Conservation (phyloP, 441 rosid genomes). For the Aleurites moluccanus region DNA sequence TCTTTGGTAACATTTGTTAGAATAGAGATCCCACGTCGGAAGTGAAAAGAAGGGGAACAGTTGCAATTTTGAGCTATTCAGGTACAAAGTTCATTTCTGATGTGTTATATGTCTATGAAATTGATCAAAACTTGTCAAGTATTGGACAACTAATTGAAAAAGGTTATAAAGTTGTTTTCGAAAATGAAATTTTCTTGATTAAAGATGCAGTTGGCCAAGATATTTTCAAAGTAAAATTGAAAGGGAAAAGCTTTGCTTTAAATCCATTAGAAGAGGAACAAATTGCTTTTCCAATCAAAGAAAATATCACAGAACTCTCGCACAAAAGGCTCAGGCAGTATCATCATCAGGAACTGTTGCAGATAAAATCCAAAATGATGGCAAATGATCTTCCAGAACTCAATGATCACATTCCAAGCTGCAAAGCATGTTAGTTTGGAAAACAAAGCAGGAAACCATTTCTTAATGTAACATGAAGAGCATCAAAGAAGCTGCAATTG, state of each 20-base stretch:
- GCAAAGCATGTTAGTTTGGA: neutral
- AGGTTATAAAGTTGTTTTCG: no score
- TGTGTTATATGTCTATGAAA: no score
- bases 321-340: slow-evolving; percentile 6
- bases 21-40: no score
- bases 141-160: no score
- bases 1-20: no score
- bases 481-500: neutral
- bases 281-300: neutral
- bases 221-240: neutral
- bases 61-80: no score
- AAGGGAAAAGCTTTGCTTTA: neutral
- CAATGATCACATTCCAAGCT: neutral
- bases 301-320: neutral
- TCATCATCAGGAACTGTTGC: slow-evolving; percentile 3
- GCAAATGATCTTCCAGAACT: neutral
- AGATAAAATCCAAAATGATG: no score
- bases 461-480: neutral
- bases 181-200: no score
- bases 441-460: neutral
- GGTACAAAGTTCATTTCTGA: no score
- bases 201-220: no score
- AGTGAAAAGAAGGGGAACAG: no score
- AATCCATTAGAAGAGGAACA: slow-evolving; percentile 10
- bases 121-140: no score